Percentiles rank a stretch among this genome's conserved stretches.
phyloP scores from a whole-genome alignment of 2,329 filamentous ascomycete species.

The Ophiostoma ulmi region DNA sequence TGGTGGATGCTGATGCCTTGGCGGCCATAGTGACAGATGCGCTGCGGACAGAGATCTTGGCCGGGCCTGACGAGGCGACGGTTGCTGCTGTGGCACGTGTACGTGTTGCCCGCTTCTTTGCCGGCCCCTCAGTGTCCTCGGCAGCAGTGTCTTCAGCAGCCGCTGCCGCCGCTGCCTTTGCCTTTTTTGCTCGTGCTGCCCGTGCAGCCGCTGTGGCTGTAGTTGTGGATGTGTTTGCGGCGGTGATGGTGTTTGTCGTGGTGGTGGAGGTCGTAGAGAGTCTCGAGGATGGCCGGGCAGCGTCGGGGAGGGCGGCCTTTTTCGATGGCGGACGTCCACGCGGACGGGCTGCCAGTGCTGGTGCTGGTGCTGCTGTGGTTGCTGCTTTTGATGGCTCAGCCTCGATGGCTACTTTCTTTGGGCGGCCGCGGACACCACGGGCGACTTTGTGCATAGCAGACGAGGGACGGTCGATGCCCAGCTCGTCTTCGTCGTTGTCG shows the following conservation, averaged over 20 bases:
- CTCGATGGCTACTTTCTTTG: slow-evolving; percentile 41
- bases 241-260: background rate
- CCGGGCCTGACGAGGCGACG: slow-evolving; percentile 34
- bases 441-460: slow-evolving; percentile 32
- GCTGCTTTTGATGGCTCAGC: slow-evolving; percentile 26
- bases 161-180: slow-evolving; percentile 31
- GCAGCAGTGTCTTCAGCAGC: slow-evolving; percentile 4
- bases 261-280: background rate
- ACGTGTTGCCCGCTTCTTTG: slow-evolving; percentile 37
- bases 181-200: slow-evolving; percentile 35
- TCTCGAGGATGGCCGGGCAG: slow-evolving; percentile 18
- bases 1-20: slow-evolving; percentile 3
- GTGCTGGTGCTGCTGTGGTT: slow-evolving; percentile 28
- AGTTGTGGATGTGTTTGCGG: background rate
- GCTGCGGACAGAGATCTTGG: slow-evolving; percentile 36
- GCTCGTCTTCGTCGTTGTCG: slow-evolving; percentile 37
- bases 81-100: slow-evolving; percentile 28
- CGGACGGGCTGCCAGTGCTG: slow-evolving; percentile 16
- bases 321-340: slow-evolving; percentile 32
- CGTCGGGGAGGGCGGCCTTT: slow-evolving; percentile 18
- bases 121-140: slow-evolving; percentile 30
- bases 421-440: slow-evolving; percentile 44
- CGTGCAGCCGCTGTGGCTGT: slow-evolving; percentile 33
- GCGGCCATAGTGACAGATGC: slow-evolving; percentile 31
- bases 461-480: slow-evolving; percentile 27